These are phyloP conservation scores for Phoenix roebelenii DNA, from an alignment of 176 grass and related monocot genomes.

Conservation along the genomic window DNA sequence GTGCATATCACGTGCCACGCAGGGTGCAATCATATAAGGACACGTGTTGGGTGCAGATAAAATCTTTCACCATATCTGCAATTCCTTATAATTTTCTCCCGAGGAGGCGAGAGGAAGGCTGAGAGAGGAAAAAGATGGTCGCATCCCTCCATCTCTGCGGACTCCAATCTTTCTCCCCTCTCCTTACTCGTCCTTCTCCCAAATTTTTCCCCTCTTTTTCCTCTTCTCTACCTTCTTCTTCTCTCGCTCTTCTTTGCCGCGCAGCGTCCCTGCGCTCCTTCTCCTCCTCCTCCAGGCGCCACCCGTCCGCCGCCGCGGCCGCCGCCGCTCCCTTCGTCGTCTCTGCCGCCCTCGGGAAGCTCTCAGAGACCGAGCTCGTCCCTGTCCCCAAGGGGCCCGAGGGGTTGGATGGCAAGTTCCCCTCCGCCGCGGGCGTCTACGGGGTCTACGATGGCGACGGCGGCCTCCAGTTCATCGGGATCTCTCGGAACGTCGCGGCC, in stretches of 20 bases:
- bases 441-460: conserved; percentile 51
- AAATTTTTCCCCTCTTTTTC: neutral
- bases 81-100: no score
- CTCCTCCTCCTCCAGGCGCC: conserved; percentile 21
- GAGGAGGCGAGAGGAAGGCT: no score
- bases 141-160: conserved; percentile 4
- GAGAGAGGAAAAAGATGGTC: conserved; percentile 1
- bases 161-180: conserved; percentile 10
- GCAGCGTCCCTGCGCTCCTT: neutral
- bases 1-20: no score
- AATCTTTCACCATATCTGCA: no score
- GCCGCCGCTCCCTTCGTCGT: neutral
- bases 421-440: conserved; percentile 47
- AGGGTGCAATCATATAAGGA: no score
- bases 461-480: conserved; percentile 68
- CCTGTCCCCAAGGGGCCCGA: conserved; percentile 30
- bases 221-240: conserved; percentile 4
- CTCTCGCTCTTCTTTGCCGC: neutral
- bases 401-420: conserved; percentile 26
- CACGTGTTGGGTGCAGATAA: no score
- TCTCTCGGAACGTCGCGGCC: conserved; percentile 66
- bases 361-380: conserved; percentile 36
- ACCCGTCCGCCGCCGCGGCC: no score
- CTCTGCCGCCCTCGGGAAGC: neutral
- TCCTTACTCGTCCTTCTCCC: neutral